Evolutionary conservation across 306 rosid species (phyloP), one percentile per base, ranked within the genome.

Genomic region (Datisca glomerata): DNA sequence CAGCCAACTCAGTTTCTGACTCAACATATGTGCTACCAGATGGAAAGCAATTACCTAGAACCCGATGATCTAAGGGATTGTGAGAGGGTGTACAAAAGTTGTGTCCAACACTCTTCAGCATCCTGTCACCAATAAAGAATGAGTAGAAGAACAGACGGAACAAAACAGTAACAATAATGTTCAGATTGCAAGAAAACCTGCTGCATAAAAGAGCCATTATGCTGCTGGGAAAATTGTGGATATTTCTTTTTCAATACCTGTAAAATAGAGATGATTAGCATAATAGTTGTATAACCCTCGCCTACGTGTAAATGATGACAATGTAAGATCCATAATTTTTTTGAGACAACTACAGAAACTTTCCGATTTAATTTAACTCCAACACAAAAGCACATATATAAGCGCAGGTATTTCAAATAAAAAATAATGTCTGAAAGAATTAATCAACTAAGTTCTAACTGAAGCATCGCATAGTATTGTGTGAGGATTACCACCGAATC

Each of bases 71-170:
- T 75, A 41, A 91, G 83, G 47, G 98, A 84, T 66, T 80, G 98
- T 53, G 98, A 91, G 56, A 91, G 94, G 2, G 94, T 85, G 74
- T 80, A 84, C 17, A 91, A 54, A 75, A 91, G 77, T 63, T 91
- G 98, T 15, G 98, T 80, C 98, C 98, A 91, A 75, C 98, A 91
- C 68, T 91, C 98, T 84, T 91, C 96, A 59, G 98, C 96, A 55
- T 91, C 98, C 98, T 91, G 70, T 66, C 14, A 50, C 43, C 47
- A 45, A 66, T 37, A 48, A 24, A 43, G 52, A 45, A 41, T 35
- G 64, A 50, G 21, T 24, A 9, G 17, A 43, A 49, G 49, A 42
- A 24, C 14, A 47, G 22, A 63, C 41, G 21, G 36, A 49, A 21
- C 2, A 33, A 33, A 52, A 43, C 40, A 17, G 20, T 27, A 38